Base-by-base conservation (phyloP, 495 filamentous ascomycete species). In the Diplogelasinospora grovesii region DNA sequence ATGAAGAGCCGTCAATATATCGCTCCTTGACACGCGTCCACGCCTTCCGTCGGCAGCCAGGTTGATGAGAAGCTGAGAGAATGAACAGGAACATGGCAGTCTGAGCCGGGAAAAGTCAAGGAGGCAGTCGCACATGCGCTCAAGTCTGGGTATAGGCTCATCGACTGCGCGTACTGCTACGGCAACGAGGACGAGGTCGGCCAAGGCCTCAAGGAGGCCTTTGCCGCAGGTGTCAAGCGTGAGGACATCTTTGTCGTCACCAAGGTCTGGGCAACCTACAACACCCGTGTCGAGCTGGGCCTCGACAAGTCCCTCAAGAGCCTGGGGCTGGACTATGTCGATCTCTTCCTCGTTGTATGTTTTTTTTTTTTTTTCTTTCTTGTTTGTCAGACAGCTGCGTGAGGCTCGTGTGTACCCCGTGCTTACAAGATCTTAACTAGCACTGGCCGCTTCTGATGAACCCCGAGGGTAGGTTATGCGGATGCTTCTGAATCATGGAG, bases 381-480 rank as follows among this genome's bases (percentile, higher is more conserved):
- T 19, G 9, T 21, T 7, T 11, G n/a, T n/a, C n/a, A n/a, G n/a
- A n/a, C n/a, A n/a, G n/a, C n/a, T n/a, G n/a, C n/a, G n/a, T n/a
- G n/a, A n/a, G n/a, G n/a, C n/a, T n/a, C n/a, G n/a, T n/a, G n/a
- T n/a, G n/a, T n/a, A n/a, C n/a, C n/a, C n/a, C n/a, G n/a, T n/a
- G n/a, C n/a, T n/a, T n/a, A n/a, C n/a, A n/a, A n/a, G n/a, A n/a
- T n/a, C n/a, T n/a, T n/a, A n/a, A n/a, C 11, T 29, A 61, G 59
- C 86, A 94, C 63, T 90, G 86, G 86, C 84, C 86, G 2, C 64
- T 88, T 33, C 76, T 84, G 40, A 86, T 93, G 82, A 89, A 88
- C 59, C 81, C 81, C 11, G 69, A 81, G 28, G 75, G 80, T 78
- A 44, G 38, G 49, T 48, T 6, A 11, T 44, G 37, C 5, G 20